A percentile compares a stretch with the other conserved stretches of the same genome.
These are phyloP conservation scores for Radiomyces spectabilis DNA, from an alignment of 192 early-diverging fungal species.

Conservation along the genomic window DNA sequence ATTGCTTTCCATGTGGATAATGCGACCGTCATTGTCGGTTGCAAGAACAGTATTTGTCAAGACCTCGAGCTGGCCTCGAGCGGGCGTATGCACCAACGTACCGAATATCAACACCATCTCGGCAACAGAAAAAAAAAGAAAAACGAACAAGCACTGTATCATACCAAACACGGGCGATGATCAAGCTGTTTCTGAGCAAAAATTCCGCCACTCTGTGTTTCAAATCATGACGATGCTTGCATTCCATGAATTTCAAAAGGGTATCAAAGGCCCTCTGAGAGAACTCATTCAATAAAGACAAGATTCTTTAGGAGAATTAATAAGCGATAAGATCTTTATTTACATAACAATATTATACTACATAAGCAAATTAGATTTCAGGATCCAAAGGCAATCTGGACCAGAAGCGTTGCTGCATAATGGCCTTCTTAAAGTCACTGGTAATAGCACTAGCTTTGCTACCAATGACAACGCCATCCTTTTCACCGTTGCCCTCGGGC, in stretches of 20 bases:
- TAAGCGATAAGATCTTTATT: too few relatives aligned
- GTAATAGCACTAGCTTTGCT: neutral
- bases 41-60: neutral
- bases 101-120: neutral
- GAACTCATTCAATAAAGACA: too few relatives aligned
- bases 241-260: too few relatives aligned
- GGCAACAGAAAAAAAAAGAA: neutral
- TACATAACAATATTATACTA: too few relatives aligned
- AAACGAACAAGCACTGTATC: too few relatives aligned
- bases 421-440: neutral
- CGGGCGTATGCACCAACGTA: neutral
- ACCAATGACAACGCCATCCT: neutral
- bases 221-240: too few relatives aligned
- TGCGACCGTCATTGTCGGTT: neutral
- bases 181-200: too few relatives aligned
- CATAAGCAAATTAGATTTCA: too few relatives aligned
- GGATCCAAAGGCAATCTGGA: constrained; percentile 1
- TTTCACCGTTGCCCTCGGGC: neutral
- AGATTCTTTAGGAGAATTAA: too few relatives aligned
- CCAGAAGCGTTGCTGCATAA: constrained; percentile 10
- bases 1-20: neutral
- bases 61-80: neutral
- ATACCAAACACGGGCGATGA: too few relatives aligned
- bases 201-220: too few relatives aligned
- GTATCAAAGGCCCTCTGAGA: too few relatives aligned